Evolutionary conservation across 2,329 filamentous ascomycete species (phyloP).

Genomic region (Colletotrichum lupini): DNA sequence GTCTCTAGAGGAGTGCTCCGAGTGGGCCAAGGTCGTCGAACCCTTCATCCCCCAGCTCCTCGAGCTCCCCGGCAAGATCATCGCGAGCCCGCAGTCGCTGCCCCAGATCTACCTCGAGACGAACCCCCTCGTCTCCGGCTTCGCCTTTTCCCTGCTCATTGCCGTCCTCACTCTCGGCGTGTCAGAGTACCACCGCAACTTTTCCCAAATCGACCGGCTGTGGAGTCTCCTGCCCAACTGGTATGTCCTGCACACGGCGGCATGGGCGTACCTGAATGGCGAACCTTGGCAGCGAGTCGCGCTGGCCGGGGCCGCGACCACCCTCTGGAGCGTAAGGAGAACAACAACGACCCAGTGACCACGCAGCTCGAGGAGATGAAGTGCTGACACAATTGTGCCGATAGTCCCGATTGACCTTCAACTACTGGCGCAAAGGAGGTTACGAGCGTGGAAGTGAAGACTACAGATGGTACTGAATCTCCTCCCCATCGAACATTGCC

Average conservation of each 20-base stretch:
- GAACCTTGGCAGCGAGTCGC: constrained; percentile 78
- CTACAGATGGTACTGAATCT: constrained; percentile 79
- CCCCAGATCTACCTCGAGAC: constrained; percentile 82
- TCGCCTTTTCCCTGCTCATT: constrained; percentile 78
- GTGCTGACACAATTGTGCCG: constrained; percentile 37
- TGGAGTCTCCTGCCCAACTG: constrained; percentile 92
- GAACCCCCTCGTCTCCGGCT: constrained; percentile 83
- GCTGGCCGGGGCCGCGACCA: constrained; percentile 75
- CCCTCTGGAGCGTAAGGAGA: constrained; percentile 80
- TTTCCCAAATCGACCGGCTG: constrained; percentile 93
- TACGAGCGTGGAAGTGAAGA: constrained; percentile 92
- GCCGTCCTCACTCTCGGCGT: constrained; percentile 77
- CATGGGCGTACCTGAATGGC: constrained; percentile 84
- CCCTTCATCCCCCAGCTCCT: constrained; percentile 79
- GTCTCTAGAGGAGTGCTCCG: constrained; percentile 78
- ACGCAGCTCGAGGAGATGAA: background rate
- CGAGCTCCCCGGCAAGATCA: constrained; percentile 74
- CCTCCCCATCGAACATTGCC: background rate
- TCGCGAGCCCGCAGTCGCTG: constrained; percentile 70
- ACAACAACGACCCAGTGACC: background rate
- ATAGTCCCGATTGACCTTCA: constrained; percentile 86
- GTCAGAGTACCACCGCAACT: constrained; percentile 91
- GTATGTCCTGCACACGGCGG: constrained; percentile 84
- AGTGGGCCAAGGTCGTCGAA: constrained; percentile 78
- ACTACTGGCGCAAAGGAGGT: constrained; percentile 96